Evolutionary conservation across 768 basidiomycete species (phyloP).

Genomic region (Suillus tomentosus): DNA sequence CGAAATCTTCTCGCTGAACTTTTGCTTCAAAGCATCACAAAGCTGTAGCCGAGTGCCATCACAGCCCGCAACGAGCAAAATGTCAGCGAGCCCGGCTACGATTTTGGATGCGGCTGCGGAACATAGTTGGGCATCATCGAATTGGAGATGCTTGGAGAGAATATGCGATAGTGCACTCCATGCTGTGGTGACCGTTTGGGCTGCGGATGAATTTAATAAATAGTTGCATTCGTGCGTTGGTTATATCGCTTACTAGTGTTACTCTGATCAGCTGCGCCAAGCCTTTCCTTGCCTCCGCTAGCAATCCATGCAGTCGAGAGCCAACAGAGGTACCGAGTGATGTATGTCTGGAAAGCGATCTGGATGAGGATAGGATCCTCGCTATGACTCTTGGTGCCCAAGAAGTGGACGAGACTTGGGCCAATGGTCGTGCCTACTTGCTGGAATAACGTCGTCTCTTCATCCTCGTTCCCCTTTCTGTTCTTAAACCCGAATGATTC

Average conservation of each 20-base stretch:
- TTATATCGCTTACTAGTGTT: neutral
- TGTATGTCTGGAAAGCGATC: conserved; percentile 37
- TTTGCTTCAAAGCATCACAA: conserved; percentile 40
- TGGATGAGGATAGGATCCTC: conserved; percentile 40
- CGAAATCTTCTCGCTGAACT: conserved; percentile 46
- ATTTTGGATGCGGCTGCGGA: conserved; percentile 27
- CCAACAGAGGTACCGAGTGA: conserved; percentile 30
- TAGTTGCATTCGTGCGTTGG: neutral
- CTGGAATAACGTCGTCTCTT: conserved; percentile 21
- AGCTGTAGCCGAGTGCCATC: conserved; percentile 27
- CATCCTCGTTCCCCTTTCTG: conserved; percentile 19
- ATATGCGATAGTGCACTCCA: conserved; percentile 46
- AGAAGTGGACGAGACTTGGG: conserved; percentile 26
- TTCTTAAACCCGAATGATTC: conserved; percentile 39
- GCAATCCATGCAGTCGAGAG: conserved; percentile 32
- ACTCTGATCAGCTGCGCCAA: conserved; percentile 34
- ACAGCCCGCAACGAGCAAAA: conserved; percentile 33
- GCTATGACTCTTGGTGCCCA: conserved; percentile 29
- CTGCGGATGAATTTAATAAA: conserved; percentile 21
- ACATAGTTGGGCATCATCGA: conserved; percentile 26
- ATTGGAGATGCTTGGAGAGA: conserved; percentile 25
- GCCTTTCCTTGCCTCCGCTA: conserved; percentile 33
- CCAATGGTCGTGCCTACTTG: conserved; percentile 26
- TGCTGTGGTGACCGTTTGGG: conserved; percentile 44
- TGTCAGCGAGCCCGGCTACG: conserved; percentile 29